phyloP scores from a whole-genome alignment of 1,284 basidiomycete species.

The Apiotrichum laibachii region DNA sequence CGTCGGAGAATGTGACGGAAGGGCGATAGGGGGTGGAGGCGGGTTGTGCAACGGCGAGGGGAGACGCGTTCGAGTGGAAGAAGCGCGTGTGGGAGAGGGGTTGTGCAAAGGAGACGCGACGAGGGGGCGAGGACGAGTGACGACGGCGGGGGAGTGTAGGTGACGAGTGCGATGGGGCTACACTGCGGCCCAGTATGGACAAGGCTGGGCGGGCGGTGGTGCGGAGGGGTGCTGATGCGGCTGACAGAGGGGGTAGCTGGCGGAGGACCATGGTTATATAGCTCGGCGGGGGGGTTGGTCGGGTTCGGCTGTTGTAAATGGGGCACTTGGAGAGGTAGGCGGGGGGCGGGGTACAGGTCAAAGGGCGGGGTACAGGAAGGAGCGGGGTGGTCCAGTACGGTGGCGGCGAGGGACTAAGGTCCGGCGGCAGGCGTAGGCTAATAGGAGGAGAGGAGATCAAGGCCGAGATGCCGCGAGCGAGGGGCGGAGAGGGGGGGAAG shows the following conservation, averaged over 20 bases:
- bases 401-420: neutral
- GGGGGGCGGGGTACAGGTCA: no score
- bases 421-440: neutral
- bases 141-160: neutral
- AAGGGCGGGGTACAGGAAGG: no score
- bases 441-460: neutral
- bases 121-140: neutral
- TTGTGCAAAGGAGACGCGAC: neutral
- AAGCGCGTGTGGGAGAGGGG: neutral
- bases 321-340: no score
- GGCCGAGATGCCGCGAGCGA: neutral
- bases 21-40: neutral
- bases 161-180: neutral
- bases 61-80: neutral
- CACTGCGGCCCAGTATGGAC: constrained; percentile 4
- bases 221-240: constrained; percentile 3
- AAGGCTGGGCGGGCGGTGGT: neutral
- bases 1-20: neutral
- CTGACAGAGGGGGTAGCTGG: neutral
- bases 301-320: no score
- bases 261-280: constrained; percentile 4
- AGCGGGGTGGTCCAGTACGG: no score
- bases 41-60: neutral
- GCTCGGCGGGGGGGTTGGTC: no score
- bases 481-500: neutral